These are phyloP conservation scores for Gryganskiella cystojenkinii DNA, from an alignment of 192 early-diverging fungal species.

Conservation along the genomic window DNA sequence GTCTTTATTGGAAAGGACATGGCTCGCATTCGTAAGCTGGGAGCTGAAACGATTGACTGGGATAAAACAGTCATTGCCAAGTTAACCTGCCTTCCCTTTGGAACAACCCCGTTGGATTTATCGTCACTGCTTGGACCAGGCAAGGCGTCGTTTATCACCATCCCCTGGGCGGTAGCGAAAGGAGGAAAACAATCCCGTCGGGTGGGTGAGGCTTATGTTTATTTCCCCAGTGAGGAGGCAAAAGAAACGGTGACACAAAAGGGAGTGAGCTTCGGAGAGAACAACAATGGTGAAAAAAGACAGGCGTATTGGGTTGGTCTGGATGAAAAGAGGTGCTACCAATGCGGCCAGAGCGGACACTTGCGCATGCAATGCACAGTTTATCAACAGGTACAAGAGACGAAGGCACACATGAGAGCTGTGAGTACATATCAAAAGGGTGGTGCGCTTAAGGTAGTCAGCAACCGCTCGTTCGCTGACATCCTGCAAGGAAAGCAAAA, in stretches of 20 bases:
- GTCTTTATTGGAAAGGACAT: constrained; percentile 11
- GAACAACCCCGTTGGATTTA: constrained; percentile 1
- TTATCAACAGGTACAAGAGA: background rate
- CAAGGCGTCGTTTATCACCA: background rate
- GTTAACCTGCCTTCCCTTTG: background rate
- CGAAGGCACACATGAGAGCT: constrained; percentile 7
- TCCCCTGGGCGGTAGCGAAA: background rate
- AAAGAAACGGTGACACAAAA: background rate
- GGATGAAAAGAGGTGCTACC: constrained; percentile 9
- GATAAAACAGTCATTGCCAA: background rate
- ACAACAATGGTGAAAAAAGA: no score
- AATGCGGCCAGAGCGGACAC: background rate
- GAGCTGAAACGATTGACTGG: constrained; percentile 2
- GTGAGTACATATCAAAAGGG: constrained; percentile 14
- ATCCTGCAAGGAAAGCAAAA: background rate
- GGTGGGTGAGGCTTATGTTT: constrained; percentile 8
- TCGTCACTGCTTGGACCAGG: background rate
- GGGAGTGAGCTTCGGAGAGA: background rate
- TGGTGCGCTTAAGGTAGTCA: background rate
- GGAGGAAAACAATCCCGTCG: background rate
- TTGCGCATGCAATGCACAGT: background rate
- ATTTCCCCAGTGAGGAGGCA: constrained; percentile 1
- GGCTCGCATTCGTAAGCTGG: constrained; percentile 2
- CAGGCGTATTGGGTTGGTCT: background rate
- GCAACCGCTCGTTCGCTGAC: background rate